A percentile compares a stretch with the other conserved stretches of the same genome.
Evolutionary conservation across 2,329 filamentous ascomycete species (phyloP).

Genomic region (Cladosporium cucumerinum): DNA sequence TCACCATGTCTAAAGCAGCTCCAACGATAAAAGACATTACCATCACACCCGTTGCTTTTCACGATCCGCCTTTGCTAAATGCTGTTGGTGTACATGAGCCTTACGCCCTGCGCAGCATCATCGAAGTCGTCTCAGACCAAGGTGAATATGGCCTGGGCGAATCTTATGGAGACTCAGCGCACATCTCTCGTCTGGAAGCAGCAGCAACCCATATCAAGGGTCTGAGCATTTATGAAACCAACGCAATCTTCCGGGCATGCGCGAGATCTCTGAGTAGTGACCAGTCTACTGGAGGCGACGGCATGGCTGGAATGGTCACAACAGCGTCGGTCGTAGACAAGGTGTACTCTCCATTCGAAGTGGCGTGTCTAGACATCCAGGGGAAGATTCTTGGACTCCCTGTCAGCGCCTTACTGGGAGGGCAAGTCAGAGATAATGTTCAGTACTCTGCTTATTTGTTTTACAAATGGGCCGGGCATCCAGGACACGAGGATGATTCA

Average conservation of each 20-base stretch:
- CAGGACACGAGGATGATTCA: not conserved
- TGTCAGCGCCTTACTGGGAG: slow-evolving; percentile 9
- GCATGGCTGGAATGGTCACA: slow-evolving; percentile 12
- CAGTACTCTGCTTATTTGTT: slow-evolving; percentile 14
- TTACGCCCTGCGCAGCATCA: slow-evolving; percentile 8
- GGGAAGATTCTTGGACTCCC: not conserved
- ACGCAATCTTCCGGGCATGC: not conserved
- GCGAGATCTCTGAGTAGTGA: not conserved
- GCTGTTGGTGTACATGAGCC: slow-evolving; percentile 14
- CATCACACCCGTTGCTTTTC: slow-evolving; percentile 13
- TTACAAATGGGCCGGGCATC: slow-evolving; percentile 14
- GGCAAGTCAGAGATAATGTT: slow-evolving; percentile 5
- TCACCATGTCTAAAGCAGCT: not conserved
- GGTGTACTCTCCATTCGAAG: slow-evolving; percentile 9
- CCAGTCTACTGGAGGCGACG: slow-evolving; percentile 2
- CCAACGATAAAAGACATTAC: not conserved
- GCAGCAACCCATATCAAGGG: not conserved
- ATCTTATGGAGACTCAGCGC: slow-evolving; percentile 13
- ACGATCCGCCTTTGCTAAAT: slow-evolving; percentile 12
- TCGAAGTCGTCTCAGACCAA: slow-evolving; percentile 8
- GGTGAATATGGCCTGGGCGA: slow-evolving; percentile 7
- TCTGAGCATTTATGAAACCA: not conserved
- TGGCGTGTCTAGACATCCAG: slow-evolving; percentile 5
- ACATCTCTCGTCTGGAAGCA: slow-evolving; percentile 7
- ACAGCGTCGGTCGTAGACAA: slow-evolving; percentile 6